Conservation (phyloP, 2,329 filamentous ascomycete genomes). For the Leptodontidium sp. region DNA sequence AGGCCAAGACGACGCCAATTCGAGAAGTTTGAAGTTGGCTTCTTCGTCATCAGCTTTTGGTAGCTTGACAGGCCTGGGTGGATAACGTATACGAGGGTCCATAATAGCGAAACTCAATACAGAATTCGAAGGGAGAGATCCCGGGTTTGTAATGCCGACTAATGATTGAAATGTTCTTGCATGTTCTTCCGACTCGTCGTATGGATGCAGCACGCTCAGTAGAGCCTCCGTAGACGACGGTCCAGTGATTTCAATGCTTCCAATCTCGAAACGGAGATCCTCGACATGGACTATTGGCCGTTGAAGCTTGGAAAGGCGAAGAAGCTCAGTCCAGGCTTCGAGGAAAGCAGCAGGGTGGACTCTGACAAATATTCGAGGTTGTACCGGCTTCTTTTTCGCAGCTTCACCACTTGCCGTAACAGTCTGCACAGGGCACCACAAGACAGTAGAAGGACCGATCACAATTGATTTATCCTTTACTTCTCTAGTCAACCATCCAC, state of each 20-base stretch:
- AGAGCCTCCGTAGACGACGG: slow-evolving; percentile 84
- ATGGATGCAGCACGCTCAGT: slow-evolving; percentile 69
- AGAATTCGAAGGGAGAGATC: slow-evolving; percentile 73
- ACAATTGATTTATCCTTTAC: slow-evolving; percentile 59
- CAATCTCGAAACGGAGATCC: slow-evolving; percentile 75
- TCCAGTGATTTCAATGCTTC: slow-evolving; percentile 73
- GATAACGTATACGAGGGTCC: slow-evolving; percentile 84
- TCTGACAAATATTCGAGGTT: slow-evolving; percentile 68
- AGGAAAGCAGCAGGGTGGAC: slow-evolving; percentile 84
- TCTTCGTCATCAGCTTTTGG: slow-evolving; percentile 50
- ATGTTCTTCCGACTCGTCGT: slow-evolving; percentile 51
- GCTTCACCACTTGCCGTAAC: slow-evolving; percentile 34
- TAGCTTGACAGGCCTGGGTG: slow-evolving; percentile 65
- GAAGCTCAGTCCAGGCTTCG: slow-evolving; percentile 68
- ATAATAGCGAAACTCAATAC: slow-evolving; percentile 76
- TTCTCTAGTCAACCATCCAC: slow-evolving; percentile 66
- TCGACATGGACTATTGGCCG: slow-evolving; percentile 68
- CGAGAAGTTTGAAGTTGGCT: slow-evolving; percentile 56
- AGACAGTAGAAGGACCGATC: slow-evolving; percentile 75
- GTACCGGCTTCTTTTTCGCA: slow-evolving; percentile 50
- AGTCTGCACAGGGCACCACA: slow-evolving; percentile 68
- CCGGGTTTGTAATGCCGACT: slow-evolving; percentile 69
- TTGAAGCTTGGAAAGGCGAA: slow-evolving; percentile 65
- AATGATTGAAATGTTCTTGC: slow-evolving; percentile 60
- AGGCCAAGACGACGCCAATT: slow-evolving; percentile 73